A percentile compares a stretch with the other conserved stretches of the same genome.
Evolutionary conservation across 768 basidiomycete genomes (phyloP).

Genomic region (Leucogyrophana mollusca): DNA sequence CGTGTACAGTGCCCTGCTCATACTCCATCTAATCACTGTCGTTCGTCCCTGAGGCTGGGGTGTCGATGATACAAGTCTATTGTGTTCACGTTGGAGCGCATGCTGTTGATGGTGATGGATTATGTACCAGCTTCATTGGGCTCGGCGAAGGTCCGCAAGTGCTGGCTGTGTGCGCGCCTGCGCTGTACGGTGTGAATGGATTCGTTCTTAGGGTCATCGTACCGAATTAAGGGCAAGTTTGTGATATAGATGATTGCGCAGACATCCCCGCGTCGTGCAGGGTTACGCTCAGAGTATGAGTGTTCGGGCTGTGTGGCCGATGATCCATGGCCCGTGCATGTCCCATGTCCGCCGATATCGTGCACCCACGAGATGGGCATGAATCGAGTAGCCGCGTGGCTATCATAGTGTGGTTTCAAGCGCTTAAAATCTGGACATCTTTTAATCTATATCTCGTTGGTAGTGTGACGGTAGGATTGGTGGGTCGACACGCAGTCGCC

Average conservation of each 20-base stretch:
- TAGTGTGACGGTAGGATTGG: too few relatives aligned
- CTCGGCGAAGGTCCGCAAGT: constrained; percentile 83
- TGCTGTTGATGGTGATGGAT: not conserved
- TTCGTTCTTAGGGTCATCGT: not conserved
- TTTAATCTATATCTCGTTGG: too few relatives aligned
- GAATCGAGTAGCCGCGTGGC: too few relatives aligned
- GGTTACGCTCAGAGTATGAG: too few relatives aligned
- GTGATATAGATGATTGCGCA: constrained; percentile 60
- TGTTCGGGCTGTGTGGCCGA: too few relatives aligned
- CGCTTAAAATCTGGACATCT: too few relatives aligned
- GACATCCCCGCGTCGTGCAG: constrained; percentile 63
- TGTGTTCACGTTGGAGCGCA: too few relatives aligned
- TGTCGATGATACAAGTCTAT: constrained; percentile 71
- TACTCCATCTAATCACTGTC: constrained; percentile 51
- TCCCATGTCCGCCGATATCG: too few relatives aligned
- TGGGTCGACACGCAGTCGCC: too few relatives aligned
- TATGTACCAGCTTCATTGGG: constrained; percentile 64
- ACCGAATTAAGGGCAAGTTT: constrained; percentile 4
- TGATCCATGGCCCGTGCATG: too few relatives aligned
- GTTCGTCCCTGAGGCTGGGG: constrained; percentile 80
- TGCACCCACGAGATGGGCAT: too few relatives aligned
- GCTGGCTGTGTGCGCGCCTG: constrained; percentile 68
- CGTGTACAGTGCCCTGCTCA: constrained; percentile 71
- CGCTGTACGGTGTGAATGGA: constrained; percentile 56
- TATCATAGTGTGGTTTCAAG: too few relatives aligned